These are phyloP conservation scores for Hordeum pubiflorum DNA, from an alignment of 202 grass and related monocot species.

Conservation along the genomic window DNA sequence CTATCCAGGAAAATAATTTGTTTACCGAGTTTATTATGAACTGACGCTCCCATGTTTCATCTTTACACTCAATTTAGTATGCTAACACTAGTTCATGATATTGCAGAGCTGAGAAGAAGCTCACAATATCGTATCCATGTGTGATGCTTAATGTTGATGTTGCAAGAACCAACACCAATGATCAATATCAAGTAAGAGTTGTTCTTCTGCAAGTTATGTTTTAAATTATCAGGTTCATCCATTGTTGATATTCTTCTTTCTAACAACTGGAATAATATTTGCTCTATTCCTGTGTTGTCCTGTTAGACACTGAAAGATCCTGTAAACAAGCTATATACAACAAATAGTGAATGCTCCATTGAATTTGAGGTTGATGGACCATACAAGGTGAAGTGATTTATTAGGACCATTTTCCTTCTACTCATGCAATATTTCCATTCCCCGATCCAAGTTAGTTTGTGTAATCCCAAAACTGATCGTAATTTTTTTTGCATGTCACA, in stretches of 20 bases:
- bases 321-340: slow-evolving; percentile 73
- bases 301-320: slow-evolving; percentile 72
- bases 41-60: background rate
- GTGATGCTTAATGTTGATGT: slow-evolving; percentile 97
- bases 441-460: slow-evolving; percentile 3
- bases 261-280: slow-evolving; percentile 10
- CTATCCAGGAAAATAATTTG: background rate
- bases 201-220: slow-evolving; percentile 15
- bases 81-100: slow-evolving; percentile 30
- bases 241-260: slow-evolving; percentile 13
- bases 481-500: slow-evolving; percentile 18
- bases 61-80: slow-evolving; percentile 9
- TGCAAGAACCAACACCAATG: slow-evolving; percentile 89
- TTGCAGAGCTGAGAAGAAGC: slow-evolving; percentile 75
- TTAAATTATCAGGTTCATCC: slow-evolving; percentile 10
- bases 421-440: background rate
- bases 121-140: slow-evolving; percentile 89
- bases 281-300: slow-evolving; percentile 17
- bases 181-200: slow-evolving; percentile 86
- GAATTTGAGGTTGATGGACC: slow-evolving; percentile 99
- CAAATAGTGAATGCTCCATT: slow-evolving; percentile 94
- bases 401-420: background rate
- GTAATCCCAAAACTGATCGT: background rate
- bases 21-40: background rate
- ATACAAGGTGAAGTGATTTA: slow-evolving; percentile 68